A percentile compares a stretch with the other conserved stretches of the same genome.
phyloP scores from a whole-genome alignment of 331 rosid genomes.

The Stylosanthes scabra region DNA sequence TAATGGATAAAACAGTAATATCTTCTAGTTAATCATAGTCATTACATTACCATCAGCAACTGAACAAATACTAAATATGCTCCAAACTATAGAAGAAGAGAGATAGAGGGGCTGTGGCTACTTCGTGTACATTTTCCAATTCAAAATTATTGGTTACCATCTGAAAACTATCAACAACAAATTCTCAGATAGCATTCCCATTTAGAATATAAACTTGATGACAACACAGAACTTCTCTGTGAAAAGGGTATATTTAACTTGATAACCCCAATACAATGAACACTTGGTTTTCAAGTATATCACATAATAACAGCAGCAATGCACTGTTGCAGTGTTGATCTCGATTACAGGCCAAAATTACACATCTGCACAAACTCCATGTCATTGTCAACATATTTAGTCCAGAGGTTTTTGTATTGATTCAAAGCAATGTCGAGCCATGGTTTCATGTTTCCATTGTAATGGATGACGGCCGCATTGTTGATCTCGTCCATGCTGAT shows the following conservation, averaged over 20 bases:
- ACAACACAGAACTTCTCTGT: conserved; percentile 61
- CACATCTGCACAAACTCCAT: conserved; percentile 99
- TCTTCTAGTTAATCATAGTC: conserved; percentile 30
- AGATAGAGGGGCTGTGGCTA: conserved; percentile 32
- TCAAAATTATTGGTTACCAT: conserved; percentile 42
- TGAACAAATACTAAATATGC: conserved; percentile 38
- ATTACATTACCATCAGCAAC: conserved; percentile 31
- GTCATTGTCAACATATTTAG: conserved; percentile 91
- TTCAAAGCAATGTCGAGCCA: conserved; percentile 99
- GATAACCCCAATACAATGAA: conserved; percentile 46
- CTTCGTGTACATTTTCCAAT: conserved; percentile 56
- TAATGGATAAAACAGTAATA: conserved; percentile 24
- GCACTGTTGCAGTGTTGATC: conserved; percentile 7
- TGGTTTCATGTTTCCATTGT: conserved; percentile 98
- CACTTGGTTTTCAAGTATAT: conserved; percentile 45
- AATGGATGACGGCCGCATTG: conserved; percentile 96
- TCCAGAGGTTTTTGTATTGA: conserved; percentile 95
- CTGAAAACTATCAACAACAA: conserved; percentile 45
- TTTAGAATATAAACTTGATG: conserved; percentile 26
- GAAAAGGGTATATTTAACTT: conserved; percentile 48
- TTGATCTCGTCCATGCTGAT: conserved; percentile 97
- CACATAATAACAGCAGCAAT: conserved; percentile 35
- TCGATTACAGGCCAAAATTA: conserved; percentile 93
- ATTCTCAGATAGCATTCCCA: conserved; percentile 44
- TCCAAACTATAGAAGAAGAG: conserved; percentile 10